Conservation (phyloP, 108 stramenopile genomes). For the Stephanodiscus triporus region DNA sequence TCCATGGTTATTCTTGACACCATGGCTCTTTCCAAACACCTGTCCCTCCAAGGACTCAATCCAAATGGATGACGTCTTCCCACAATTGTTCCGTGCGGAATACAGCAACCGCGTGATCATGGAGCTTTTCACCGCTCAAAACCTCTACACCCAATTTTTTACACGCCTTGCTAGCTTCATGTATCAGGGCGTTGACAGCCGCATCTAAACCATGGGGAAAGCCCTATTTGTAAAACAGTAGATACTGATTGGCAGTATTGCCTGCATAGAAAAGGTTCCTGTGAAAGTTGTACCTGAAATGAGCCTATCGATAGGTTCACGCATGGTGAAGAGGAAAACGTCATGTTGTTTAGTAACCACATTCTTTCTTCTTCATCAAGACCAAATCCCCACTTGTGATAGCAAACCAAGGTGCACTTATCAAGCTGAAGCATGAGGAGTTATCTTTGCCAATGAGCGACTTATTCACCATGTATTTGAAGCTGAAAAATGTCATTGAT, state of each 20-base stretch:
- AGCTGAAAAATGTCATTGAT: no score
- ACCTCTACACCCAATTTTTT: slow-evolving; percentile 1
- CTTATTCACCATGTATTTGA: background rate
- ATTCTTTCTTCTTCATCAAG: background rate
- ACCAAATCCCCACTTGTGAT: slow-evolving; percentile 8
- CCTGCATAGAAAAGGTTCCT: background rate
- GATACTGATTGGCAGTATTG: background rate
- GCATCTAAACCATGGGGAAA: slow-evolving; percentile 6
- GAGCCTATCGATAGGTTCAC: slow-evolving; percentile 12
- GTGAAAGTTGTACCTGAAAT: slow-evolving; percentile 18
- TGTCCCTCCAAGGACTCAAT: background rate
- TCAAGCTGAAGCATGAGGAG: background rate
- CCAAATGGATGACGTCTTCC: background rate
- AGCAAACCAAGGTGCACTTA: background rate
- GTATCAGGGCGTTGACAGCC: background rate
- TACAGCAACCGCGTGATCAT: slow-evolving; percentile 12
- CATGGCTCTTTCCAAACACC: background rate
- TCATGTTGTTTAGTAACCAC: slow-evolving; percentile 11
- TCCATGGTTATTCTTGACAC: background rate
- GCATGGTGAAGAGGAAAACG: slow-evolving; percentile 9
- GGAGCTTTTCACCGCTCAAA: background rate
- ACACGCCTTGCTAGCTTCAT: background rate
- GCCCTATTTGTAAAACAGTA: slow-evolving; percentile 1
- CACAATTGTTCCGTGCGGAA: slow-evolving; percentile 9
- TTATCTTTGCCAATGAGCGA: background rate